Conservation (phyloP, 2,329 filamentous ascomycete species). For the Penicillium hesseltinei region DNA sequence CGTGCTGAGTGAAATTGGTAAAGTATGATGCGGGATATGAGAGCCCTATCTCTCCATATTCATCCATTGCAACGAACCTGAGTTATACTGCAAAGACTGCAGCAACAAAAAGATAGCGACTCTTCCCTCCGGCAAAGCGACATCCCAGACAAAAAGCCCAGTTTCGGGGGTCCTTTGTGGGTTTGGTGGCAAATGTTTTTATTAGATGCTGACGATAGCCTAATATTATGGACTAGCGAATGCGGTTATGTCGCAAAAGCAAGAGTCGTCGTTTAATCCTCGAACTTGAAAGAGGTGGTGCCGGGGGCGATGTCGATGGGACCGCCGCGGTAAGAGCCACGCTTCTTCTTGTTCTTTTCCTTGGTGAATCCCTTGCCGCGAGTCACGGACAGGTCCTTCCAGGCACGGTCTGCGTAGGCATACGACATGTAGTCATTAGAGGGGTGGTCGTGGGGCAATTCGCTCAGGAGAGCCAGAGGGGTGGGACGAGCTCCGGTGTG, state of each 20-base stretch:
- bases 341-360: slow-evolving; percentile 99
- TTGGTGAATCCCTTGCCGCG: slow-evolving; percentile 98
- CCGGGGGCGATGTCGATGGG: slow-evolving; percentile 77
- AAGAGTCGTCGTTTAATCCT: slow-evolving; percentile 59
- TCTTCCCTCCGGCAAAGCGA: background rate
- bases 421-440: slow-evolving; percentile 82
- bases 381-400: slow-evolving; percentile 83
- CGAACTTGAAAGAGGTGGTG: slow-evolving; percentile 84
- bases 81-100: background rate
- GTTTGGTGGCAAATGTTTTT: background rate
- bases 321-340: slow-evolving; percentile 86
- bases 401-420: slow-evolving; percentile 84
- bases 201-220: background rate
- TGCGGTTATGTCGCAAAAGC: background rate
- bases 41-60: background rate
- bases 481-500: slow-evolving; percentile 58
- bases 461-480: slow-evolving; percentile 74
- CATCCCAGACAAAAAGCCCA: slow-evolving; percentile 5
- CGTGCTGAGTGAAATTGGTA: slow-evolving; percentile 16
- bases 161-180: background rate
- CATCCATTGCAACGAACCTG: background rate
- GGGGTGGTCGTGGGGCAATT: slow-evolving; percentile 65
- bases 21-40: slow-evolving; percentile 1
- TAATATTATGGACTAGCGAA: slow-evolving; percentile 4
- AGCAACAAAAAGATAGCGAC: background rate